phyloP scores from a whole-genome alignment of 2,329 filamentous ascomycete genomes.

The Nemania serpens region DNA sequence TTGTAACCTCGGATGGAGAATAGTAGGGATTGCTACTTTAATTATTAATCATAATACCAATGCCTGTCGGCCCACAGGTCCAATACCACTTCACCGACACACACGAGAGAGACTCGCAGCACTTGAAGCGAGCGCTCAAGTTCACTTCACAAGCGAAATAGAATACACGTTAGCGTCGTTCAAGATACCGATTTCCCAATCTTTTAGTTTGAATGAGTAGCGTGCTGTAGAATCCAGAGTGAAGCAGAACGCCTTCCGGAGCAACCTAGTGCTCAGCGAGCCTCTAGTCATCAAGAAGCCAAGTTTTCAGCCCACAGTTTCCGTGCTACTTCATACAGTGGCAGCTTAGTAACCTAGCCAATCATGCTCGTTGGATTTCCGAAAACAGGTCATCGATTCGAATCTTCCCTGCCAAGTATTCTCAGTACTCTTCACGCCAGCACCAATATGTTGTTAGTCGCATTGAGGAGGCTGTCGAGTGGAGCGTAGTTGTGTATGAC shows the following conservation, averaged over 20 bases:
- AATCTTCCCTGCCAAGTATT: background rate
- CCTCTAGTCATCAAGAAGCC: background rate
- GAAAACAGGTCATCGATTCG: background rate
- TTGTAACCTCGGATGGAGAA: background rate
- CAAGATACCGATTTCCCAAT: background rate
- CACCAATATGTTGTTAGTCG: constrained; percentile 34
- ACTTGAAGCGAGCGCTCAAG: too few relatives aligned
- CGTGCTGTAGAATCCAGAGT: background rate
- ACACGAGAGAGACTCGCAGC: too few relatives aligned
- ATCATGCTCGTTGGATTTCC: background rate
- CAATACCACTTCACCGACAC: too few relatives aligned
- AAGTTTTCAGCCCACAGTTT: background rate
- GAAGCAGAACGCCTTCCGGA: constrained; percentile 10
- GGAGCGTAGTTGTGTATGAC: constrained; percentile 37
- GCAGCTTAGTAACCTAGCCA: background rate
- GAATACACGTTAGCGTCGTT: background rate
- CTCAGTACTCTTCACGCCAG: constrained; percentile 25
- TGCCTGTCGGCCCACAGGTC: background rate
- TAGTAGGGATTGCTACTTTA: background rate
- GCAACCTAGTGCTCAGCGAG: background rate
- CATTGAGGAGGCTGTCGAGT: constrained; percentile 25
- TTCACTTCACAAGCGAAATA: background rate
- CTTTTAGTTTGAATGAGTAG: constrained; percentile 5
- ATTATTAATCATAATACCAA: background rate
- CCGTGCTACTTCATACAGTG: constrained; percentile 6